These are phyloP conservation scores for Bolboschoenoplectus hybrid DNA, from an alignment of 202 grass and related monocot genomes.

Conservation along the genomic window DNA sequence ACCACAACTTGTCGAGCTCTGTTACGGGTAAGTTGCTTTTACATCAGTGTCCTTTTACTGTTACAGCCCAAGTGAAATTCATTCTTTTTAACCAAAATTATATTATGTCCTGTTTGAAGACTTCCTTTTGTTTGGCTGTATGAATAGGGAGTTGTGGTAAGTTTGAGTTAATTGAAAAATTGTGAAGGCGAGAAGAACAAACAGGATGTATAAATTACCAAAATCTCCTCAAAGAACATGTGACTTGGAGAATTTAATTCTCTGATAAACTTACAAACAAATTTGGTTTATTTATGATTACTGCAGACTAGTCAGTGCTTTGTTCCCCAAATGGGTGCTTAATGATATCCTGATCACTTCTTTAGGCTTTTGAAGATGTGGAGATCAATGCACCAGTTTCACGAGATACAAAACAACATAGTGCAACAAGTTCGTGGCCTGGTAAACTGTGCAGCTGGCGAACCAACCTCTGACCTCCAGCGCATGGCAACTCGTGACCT, in stretches of 20 bases:
- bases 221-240: background rate
- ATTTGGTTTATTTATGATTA: background rate
- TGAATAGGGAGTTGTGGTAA: background rate
- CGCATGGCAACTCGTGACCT: slow-evolving; percentile 83
- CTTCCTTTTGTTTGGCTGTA: background rate
- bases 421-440: slow-evolving; percentile 93
- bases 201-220: background rate
- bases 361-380: slow-evolving; percentile 87
- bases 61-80: background rate
- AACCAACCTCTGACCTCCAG: slow-evolving; percentile 94
- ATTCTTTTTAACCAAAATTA: slow-evolving; percentile 5
- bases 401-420: slow-evolving; percentile 86
- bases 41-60: background rate
- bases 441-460: slow-evolving; percentile 64
- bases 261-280: background rate
- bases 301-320: background rate
- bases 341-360: slow-evolving; percentile 20
- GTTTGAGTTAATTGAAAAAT: background rate
- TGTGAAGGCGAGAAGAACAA: background rate
- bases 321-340: slow-evolving; percentile 32
- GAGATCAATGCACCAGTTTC: slow-evolving; percentile 91
- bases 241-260: background rate
- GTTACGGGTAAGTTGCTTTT: slow-evolving; percentile 66
- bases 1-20: slow-evolving; percentile 97
- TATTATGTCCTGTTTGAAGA: background rate